Conservation (phyloP, 2,329 filamentous ascomycete species). For the Phoma sp. region DNA sequence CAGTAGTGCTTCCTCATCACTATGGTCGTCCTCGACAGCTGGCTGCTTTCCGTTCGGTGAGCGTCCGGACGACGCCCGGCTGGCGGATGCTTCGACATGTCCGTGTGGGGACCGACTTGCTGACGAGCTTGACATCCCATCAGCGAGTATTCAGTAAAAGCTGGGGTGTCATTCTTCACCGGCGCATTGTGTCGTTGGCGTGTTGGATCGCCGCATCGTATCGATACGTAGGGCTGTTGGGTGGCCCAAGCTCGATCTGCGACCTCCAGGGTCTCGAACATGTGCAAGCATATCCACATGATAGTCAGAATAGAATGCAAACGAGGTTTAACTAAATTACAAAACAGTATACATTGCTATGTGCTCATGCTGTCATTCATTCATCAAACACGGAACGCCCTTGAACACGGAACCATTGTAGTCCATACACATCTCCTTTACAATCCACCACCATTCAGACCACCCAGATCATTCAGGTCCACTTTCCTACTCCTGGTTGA, state of each 20-base stretch:
- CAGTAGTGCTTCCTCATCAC: constrained; percentile 59
- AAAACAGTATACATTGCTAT: not conserved
- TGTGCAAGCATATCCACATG: not conserved
- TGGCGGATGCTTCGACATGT: constrained; percentile 56
- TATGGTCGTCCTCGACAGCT: constrained; percentile 50
- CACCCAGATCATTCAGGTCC: too few relatives aligned
- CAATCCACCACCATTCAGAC: not conserved
- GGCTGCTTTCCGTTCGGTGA: constrained; percentile 44
- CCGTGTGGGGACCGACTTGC: constrained; percentile 42
- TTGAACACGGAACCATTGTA: not conserved
- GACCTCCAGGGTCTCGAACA: constrained; percentile 11
- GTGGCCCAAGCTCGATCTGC: constrained; percentile 20
- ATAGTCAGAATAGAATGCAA: not conserved
- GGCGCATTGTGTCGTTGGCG: constrained; percentile 29
- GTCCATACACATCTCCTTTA: constrained; percentile 4
- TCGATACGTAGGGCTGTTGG: constrained; percentile 26
- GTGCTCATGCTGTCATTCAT: not conserved
- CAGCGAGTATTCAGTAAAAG: constrained; percentile 36
- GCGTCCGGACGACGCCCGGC: constrained; percentile 36
- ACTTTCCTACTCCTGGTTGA: constrained; percentile 52
- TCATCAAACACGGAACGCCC: not conserved
- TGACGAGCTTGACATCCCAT: constrained; percentile 51
- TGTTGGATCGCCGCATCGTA: constrained; percentile 11
- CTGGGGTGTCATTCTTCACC: constrained; percentile 29
- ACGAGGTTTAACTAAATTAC: too few relatives aligned